Conservation (phyloP, 176 grass and related monocot species). For the Areca catechu region DNA sequence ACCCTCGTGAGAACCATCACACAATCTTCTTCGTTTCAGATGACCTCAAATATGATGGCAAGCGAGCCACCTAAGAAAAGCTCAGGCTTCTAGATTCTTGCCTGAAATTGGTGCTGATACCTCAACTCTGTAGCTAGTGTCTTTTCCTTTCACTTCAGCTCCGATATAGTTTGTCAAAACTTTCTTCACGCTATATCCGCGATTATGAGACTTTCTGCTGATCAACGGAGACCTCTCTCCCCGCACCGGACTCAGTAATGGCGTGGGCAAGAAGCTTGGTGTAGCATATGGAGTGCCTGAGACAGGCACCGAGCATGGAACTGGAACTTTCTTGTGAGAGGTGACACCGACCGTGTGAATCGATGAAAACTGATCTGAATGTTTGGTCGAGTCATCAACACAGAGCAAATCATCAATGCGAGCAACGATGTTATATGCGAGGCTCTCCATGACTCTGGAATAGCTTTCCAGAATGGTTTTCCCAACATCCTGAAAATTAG, state of each 20-base stretch:
- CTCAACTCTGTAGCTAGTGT: slow-evolving; percentile 16
- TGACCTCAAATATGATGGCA: too few species aligned
- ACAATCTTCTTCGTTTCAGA: too few species aligned
- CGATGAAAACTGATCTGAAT: slow-evolving; percentile 36
- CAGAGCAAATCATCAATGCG: slow-evolving; percentile 84
- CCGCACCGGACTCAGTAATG: slow-evolving; percentile 36
- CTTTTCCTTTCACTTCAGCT: slow-evolving; percentile 35
- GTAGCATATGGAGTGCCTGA: slow-evolving; percentile 73
- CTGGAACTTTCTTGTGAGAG: slow-evolving; percentile 34
- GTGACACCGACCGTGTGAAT: slow-evolving; percentile 28
- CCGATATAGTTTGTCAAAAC: slow-evolving; percentile 41
- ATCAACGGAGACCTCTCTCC: slow-evolving; percentile 36
- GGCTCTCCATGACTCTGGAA: slow-evolving; percentile 88
- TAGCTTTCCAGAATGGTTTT: slow-evolving; percentile 92
- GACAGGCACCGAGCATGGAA: slow-evolving; percentile 58
- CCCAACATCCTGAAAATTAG: slow-evolving; percentile 64
- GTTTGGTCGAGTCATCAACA: slow-evolving; percentile 61
- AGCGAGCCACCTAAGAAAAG: too few species aligned
- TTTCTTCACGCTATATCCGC: slow-evolving; percentile 43
- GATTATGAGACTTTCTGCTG: slow-evolving; percentile 33
- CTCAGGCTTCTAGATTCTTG: too few species aligned
- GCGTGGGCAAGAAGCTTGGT: slow-evolving; percentile 59
- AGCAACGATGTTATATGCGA: slow-evolving; percentile 71
- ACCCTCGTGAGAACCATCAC: too few species aligned
- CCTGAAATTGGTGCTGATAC: too few species aligned